These are phyloP conservation scores for Conringia planisiliqua DNA, from an alignment of 345 rosid genomes.

Conservation along the genomic window DNA sequence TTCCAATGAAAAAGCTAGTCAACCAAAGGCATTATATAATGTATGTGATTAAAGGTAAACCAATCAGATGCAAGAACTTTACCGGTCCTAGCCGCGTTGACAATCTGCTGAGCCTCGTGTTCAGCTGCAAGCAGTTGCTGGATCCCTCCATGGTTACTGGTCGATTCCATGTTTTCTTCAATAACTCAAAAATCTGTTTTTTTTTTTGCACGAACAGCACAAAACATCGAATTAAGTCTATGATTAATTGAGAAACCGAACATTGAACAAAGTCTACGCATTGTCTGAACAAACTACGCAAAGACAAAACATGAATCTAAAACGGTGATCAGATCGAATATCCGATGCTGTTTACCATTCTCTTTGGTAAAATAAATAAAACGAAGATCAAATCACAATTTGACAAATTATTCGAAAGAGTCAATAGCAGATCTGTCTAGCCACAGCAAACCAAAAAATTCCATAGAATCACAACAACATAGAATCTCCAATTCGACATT, in stretches of 20 bases:
- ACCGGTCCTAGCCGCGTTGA: slow-evolving; percentile 62
- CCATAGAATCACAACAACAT: background rate
- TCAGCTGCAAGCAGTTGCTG: slow-evolving; percentile 88
- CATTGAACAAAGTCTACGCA: no score
- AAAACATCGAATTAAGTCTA: background rate
- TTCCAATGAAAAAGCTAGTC: background rate
- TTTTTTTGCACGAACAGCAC: background rate
- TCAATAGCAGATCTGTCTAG: slow-evolving; percentile 10
- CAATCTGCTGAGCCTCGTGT: slow-evolving; percentile 84
- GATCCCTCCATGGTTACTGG: slow-evolving; percentile 71
- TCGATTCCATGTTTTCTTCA: slow-evolving; percentile 43
- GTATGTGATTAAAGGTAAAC: background rate
- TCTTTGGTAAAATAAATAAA: background rate
- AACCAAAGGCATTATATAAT: background rate
- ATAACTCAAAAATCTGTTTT: slow-evolving; percentile 1
- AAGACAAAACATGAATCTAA: background rate
- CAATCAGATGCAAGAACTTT: background rate
- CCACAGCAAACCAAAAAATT: background rate
- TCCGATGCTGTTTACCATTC: no score
- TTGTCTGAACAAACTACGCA: no score
- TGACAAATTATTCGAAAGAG: background rate
- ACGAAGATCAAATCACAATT: background rate
- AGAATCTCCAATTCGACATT: background rate
- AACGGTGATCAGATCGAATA: slow-evolving; percentile 3
- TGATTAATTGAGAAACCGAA: no score